Percentiles rank a stretch among this genome's conserved stretches.
Evolutionary conservation across 2,329 filamentous ascomycete genomes (phyloP).

Genomic region (Sclerotinia subarctica): DNA sequence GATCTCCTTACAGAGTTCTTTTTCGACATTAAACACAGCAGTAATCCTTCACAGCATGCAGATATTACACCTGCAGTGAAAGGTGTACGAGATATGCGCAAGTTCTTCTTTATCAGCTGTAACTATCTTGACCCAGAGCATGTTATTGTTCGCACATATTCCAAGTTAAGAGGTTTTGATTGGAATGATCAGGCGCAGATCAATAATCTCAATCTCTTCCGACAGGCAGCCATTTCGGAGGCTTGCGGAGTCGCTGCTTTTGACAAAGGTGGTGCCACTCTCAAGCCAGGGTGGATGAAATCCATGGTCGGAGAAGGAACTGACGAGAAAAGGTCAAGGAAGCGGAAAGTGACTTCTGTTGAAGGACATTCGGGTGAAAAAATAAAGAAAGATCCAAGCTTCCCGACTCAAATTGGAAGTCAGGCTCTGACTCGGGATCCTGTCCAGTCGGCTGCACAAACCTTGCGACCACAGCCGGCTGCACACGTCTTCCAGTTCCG

Average conservation of each 20-base stretch:
- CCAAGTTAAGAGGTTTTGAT: not conserved
- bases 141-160: slow-evolving; percentile 8
- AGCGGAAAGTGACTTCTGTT: not conserved
- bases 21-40: not conserved
- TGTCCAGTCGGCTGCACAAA: not conserved
- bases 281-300: not conserved
- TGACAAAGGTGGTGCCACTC: not conserved
- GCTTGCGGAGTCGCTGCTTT: not conserved
- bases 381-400: not conserved
- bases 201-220: not conserved
- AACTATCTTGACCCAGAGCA: not conserved
- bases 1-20: not conserved
- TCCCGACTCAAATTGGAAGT: not conserved
- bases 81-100: not conserved
- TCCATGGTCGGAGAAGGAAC: not conserved
- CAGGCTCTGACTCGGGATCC: not conserved
- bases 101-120: slow-evolving; percentile 1
- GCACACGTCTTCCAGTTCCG: not conserved
- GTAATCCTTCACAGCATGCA: not conserved
- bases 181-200: not conserved
- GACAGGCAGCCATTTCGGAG: not conserved
- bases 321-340: not conserved
- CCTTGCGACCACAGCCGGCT: too few species aligned
- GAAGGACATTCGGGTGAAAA: not conserved
- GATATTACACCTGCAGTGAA: slow-evolving; percentile 2